Evolutionary conservation across 1,284 basidiomycete genomes (phyloP), one percentile per base, ranked within the genome.

Genomic region (Moesziomyces parantarcticus): DNA sequence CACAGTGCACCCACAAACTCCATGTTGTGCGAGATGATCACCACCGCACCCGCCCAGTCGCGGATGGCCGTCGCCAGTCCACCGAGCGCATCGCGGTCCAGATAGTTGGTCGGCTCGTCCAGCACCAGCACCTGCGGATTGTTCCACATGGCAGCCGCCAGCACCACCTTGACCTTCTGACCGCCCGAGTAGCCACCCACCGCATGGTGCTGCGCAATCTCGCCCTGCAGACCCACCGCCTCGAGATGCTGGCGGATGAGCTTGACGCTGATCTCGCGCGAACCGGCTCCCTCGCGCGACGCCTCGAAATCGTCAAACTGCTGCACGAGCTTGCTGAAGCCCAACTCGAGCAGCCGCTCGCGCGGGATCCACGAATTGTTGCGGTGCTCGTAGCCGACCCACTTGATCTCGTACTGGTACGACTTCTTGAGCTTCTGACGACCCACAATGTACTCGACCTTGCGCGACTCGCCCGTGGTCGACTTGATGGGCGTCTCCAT

Each of bases 221-320:
- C 82, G 32, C 80, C 96, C 85, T 98, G 94, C 50, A 99, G 88
- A 52, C 96, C 96, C 64, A 99, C 94, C 76, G 95, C 85, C 56
- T 82, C 80, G 46, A 84, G 78, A 51, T 81, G 79, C 58, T 80
- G 70, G 20, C 83, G 80, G 71, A 84, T 84, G 22, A 79, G 75
- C 70, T 81, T 81, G 58, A 78, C 73, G 58, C 73, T 79, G 57
- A 82, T 67, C 58, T 93, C 85, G 94, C 94, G 58, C 95, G 87
- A 80, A 93, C 83, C 76, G 13, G 83, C 83, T 62, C 83, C 82
- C 57, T 83, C 97, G 87, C 20, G 94, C 93, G 18, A 81, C 47
- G 94, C 91, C 85, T 98, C 96, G 29, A 97, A 89, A 86, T 99
- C 97, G 84, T 99, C 96, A 80, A 97, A 98, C 83, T 95, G 93